phyloP scores from a whole-genome alignment of 2,329 filamentous ascomycete genomes.

The Verticillium tricorpus region DNA sequence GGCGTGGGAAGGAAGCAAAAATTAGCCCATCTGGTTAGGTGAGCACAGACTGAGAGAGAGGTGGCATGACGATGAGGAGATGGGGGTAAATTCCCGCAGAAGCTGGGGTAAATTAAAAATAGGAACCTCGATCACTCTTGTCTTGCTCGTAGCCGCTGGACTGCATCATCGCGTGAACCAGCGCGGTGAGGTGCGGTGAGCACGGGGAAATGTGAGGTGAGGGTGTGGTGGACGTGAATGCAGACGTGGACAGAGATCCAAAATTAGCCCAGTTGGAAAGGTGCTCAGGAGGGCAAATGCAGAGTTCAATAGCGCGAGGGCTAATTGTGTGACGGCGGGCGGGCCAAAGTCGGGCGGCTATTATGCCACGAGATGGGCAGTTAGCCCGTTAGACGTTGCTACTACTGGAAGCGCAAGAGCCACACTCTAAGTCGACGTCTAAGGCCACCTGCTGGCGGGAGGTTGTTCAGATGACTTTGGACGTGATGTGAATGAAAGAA shows the following conservation, averaged over 20 bases:
- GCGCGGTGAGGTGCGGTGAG: not conserved
- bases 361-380: not conserved
- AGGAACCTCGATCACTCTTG: slow-evolving; percentile 13
- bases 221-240: not conserved
- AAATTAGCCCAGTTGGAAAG: slow-evolving; percentile 22
- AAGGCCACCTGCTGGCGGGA: no score
- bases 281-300: not conserved
- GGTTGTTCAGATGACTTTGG: not conserved
- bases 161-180: not conserved
- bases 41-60: not conserved
- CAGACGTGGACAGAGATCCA: not conserved
- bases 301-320: not conserved
- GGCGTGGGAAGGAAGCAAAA: slow-evolving; percentile 2
- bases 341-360: not conserved
- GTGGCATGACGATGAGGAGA: slow-evolving; percentile 3
- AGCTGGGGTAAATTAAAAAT: slow-evolving; percentile 31
- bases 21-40: slow-evolving; percentile 2
- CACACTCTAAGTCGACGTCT: not conserved
- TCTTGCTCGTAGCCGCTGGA: not conserved
- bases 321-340: slow-evolving; percentile 1
- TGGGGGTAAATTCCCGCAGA: slow-evolving; percentile 10
- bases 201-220: not conserved
- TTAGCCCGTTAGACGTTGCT: not conserved
- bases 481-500: not conserved
- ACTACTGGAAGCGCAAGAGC: not conserved